A percentile compares a stretch with the other conserved stretches of the same genome.
These are phyloP conservation scores for Globisporangium takayamanum DNA, from an alignment of 352 stramenopile species.

Conservation along the genomic window DNA sequence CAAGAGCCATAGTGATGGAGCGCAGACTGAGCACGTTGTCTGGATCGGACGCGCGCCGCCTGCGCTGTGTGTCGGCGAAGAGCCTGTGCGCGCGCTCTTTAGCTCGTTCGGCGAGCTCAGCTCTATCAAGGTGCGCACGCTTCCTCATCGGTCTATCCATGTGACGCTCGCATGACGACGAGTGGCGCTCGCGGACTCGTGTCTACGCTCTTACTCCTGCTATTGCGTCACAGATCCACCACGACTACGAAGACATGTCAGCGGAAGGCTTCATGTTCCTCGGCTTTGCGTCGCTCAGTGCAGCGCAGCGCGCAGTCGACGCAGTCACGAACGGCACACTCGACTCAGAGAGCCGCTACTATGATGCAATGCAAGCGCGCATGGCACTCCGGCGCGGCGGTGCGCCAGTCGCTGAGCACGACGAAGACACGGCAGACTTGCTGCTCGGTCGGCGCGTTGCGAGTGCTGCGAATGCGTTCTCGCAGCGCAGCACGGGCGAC, in stretches of 20 bases:
- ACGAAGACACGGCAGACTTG: constrained; percentile 41
- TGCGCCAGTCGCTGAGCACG: constrained; percentile 12
- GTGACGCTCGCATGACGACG: neutral
- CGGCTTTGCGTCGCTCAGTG: constrained; percentile 30
- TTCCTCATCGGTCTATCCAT: neutral
- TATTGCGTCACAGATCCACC: constrained; percentile 35
- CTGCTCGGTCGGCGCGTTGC: constrained; percentile 39
- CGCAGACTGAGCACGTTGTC: constrained; percentile 18
- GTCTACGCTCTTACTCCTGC: neutral
- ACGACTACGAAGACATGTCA: constrained; percentile 58
- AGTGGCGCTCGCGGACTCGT: neutral
- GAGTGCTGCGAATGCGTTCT: constrained; percentile 28
- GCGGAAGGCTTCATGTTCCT: constrained; percentile 66
- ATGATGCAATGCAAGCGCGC: constrained; percentile 33
- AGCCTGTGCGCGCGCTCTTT: constrained; percentile 40
- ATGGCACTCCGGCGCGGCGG: constrained; percentile 41
- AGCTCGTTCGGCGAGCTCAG: constrained; percentile 36
- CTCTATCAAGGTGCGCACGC: constrained; percentile 32
- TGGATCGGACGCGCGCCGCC: constrained; percentile 54
- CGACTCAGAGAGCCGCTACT: constrained; percentile 16
- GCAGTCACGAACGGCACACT: constrained; percentile 22
- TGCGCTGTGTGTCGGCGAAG: constrained; percentile 49
- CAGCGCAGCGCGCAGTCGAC: constrained; percentile 28
- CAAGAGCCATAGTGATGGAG: too few relatives aligned
- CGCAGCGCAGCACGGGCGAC: constrained; percentile 35